Conservation (phyloP, 192 early-diverging fungal species). For the Spinellus fusiger region DNA sequence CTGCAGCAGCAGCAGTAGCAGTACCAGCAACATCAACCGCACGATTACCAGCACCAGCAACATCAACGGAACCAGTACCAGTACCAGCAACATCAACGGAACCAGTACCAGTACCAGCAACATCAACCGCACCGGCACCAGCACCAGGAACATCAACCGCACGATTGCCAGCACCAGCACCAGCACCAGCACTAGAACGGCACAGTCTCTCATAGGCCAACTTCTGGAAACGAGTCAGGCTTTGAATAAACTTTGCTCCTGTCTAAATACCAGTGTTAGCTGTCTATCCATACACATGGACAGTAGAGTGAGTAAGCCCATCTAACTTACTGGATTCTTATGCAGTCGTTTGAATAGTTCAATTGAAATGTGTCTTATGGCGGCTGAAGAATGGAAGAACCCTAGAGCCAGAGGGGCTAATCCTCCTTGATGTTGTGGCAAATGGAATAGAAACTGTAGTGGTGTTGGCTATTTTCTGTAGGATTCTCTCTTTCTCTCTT, state of each 20-base stretch:
- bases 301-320: background rate
- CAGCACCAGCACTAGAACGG: background rate
- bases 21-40: no score
- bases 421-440: constrained; percentile 79
- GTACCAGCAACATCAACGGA: no score
- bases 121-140: no score
- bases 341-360: constrained; percentile 70
- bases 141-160: background rate
- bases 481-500: background rate
- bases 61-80: no score
- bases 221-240: constrained; percentile 37
- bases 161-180: background rate
- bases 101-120: no score
- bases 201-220: constrained; percentile 36
- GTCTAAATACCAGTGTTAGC: constrained; percentile 19
- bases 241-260: constrained; percentile 36
- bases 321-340: constrained; percentile 59
- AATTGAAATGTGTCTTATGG: constrained; percentile 61
- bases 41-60: no score
- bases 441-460: constrained; percentile 55
- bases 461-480: background rate
- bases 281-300: background rate
- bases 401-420: constrained; percentile 75
- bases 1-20: no score
- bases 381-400: constrained; percentile 67